phyloP scores from a whole-genome alignment of 1,139 yeast species.

The Trichomonascaceae sp. region DNA sequence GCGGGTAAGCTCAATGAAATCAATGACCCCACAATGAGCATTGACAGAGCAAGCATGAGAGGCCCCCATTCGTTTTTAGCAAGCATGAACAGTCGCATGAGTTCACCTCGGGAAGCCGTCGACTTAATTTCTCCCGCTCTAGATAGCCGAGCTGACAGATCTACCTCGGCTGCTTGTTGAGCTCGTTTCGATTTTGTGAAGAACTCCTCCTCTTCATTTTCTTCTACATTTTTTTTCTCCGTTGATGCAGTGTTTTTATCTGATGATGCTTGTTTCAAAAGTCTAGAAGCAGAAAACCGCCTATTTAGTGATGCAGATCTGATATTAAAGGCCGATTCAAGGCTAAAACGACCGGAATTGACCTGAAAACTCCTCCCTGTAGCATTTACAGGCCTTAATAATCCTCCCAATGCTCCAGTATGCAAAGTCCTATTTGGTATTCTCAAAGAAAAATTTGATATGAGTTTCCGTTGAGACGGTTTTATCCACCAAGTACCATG shows the following conservation, averaged over 20 bases:
- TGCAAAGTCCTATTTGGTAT: neutral
- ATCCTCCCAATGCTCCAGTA: neutral
- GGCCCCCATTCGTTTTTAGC: conserved; percentile 48
- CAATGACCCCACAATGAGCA: conserved; percentile 53
- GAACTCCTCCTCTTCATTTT: conserved; percentile 5
- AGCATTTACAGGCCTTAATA: neutral
- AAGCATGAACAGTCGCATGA: conserved; percentile 43
- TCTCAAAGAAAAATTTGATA: neutral
- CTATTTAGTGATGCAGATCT: neutral
- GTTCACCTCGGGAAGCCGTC: conserved; percentile 41
- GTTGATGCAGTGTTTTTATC: neutral
- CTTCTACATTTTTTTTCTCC: neutral
- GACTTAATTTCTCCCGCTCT: conserved; percentile 15
- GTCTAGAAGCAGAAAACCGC: neutral
- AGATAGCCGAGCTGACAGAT: conserved; percentile 31
- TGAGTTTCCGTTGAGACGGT: neutral
- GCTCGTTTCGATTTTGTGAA: conserved; percentile 28
- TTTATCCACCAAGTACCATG: neutral
- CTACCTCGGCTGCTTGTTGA: conserved; percentile 30
- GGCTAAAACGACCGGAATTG: neutral
- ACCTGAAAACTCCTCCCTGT: neutral
- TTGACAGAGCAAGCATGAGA: conserved; percentile 51
- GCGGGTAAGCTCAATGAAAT: conserved; percentile 75
- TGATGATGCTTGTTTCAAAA: neutral
- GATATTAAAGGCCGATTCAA: neutral